Percentiles rank a stretch among this genome's conserved stretches.
Evolutionary conservation across 2,329 filamentous ascomycete species (phyloP).

Genomic region (Bipolaris oryzae): DNA sequence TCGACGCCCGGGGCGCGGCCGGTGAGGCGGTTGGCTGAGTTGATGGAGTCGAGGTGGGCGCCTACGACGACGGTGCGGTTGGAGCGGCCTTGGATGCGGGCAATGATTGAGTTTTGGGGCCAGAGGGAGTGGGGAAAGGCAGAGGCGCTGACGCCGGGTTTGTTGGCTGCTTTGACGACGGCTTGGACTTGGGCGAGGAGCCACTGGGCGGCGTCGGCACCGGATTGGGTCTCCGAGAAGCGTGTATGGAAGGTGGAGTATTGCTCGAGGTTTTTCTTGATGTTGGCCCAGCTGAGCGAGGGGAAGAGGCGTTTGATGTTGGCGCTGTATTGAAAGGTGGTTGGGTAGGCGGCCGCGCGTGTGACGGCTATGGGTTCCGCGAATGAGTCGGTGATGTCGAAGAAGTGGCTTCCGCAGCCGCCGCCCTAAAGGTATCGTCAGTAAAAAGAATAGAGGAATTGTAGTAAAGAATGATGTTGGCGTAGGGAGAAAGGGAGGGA

Average conservation of each 20-base stretch:
- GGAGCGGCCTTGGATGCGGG: slow-evolving; percentile 81
- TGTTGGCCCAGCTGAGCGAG: neutral
- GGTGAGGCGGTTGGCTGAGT: neutral
- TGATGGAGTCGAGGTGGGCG: slow-evolving; percentile 68
- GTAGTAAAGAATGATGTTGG: too few species aligned
- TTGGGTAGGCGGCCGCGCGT: neutral
- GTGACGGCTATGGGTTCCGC: neutral
- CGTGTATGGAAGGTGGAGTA: slow-evolving; percentile 33
- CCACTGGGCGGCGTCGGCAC: slow-evolving; percentile 85
- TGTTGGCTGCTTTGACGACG: slow-evolving; percentile 68
- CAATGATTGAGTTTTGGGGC: slow-evolving; percentile 78
- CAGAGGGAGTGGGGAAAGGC: neutral
- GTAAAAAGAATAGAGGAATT: neutral
- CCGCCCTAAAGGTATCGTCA: neutral
- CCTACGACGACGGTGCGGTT: slow-evolving; percentile 85
- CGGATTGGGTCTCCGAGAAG: slow-evolving; percentile 48
- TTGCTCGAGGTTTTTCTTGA: neutral
- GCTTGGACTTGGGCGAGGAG: slow-evolving; percentile 73
- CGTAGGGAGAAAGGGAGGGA: too few species aligned
- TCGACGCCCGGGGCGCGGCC: slow-evolving; percentile 79
- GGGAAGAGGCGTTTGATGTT: neutral
- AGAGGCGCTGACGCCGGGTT: neutral
- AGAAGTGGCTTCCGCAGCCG: neutral
- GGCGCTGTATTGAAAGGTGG: neutral
- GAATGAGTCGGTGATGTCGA: neutral